A percentile compares a stretch with the other conserved stretches of the same genome.
Evolutionary conservation across 192 early-diverging fungal species (phyloP).

Genomic region (Ambispora gerdemannii): DNA sequence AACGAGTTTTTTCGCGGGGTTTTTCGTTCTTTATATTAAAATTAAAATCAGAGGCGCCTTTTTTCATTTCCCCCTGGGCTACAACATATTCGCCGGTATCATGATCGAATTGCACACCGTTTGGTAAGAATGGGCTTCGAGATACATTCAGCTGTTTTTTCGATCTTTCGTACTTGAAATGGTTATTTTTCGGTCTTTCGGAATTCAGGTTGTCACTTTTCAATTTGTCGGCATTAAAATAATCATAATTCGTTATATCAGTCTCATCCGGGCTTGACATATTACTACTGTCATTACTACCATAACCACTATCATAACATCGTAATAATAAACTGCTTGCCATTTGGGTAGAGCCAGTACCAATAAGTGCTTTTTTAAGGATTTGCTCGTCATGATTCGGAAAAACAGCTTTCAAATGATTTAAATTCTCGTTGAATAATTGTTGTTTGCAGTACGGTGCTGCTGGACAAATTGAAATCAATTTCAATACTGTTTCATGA

Average conservation of each 20-base stretch:
- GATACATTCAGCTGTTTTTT: neutral
- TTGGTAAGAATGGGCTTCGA: neutral
- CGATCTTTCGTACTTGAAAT: neutral
- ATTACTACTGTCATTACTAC: neutral
- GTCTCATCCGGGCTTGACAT: neutral
- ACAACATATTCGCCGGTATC: neutral
- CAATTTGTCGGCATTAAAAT: neutral
- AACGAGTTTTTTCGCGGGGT: neutral
- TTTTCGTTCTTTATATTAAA: constrained; percentile 17
- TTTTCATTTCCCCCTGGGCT: neutral
- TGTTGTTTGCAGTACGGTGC: neutral
- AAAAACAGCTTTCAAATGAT: constrained; percentile 37
- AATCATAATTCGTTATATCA: neutral
- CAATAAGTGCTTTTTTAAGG: constrained; percentile 40
- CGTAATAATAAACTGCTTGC: constrained; percentile 39
- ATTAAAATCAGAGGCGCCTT: constrained; percentile 22
- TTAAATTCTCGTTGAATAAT: constrained; percentile 35
- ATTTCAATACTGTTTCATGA: neutral
- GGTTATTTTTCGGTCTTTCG: neutral
- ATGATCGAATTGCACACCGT: neutral
- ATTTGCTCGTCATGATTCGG: constrained; percentile 34
- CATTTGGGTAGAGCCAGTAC: constrained; percentile 32
- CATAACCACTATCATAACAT: neutral
- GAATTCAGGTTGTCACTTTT: neutral
- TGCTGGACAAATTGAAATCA: neutral